phyloP scores from a whole-genome alignment of 805 yeast genomes.

The Teunomyces barrocoloradensis region DNA sequence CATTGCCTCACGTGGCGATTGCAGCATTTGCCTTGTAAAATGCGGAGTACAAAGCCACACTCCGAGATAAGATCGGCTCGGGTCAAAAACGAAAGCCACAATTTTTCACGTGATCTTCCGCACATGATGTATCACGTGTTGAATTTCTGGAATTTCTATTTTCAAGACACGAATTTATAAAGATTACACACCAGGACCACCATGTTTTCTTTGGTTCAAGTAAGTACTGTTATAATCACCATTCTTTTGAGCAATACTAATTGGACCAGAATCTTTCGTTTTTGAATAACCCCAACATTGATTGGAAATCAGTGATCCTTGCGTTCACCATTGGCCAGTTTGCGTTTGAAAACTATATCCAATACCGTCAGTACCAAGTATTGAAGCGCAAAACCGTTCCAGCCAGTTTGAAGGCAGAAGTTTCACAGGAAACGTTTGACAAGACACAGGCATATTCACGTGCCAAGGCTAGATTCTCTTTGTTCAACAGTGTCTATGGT shows the following conservation, averaged over 20 bases:
- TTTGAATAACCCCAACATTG: conserved; percentile 64
- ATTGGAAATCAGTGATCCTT: conserved; percentile 77
- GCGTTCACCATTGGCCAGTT: conserved; percentile 76
- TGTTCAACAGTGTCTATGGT: conserved; percentile 51
- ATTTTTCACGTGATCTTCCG: no score
- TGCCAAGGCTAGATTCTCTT: conserved; percentile 71
- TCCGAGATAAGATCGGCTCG: neutral
- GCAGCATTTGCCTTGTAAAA: neutral
- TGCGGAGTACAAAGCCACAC: conserved; percentile 2
- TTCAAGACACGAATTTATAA: no score
- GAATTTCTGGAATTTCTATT: no score
- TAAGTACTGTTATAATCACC: conserved; percentile 12
- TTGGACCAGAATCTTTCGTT: conserved; percentile 41
- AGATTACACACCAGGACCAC: no score
- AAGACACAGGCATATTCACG: conserved; percentile 77
- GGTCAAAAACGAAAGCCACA: neutral
- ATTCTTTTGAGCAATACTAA: neutral
- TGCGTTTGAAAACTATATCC: conserved; percentile 69
- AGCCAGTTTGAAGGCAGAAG: conserved; percentile 60
- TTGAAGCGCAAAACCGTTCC: conserved; percentile 59
- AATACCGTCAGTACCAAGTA: conserved; percentile 73
- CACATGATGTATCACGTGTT: no score
- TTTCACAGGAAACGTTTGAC: conserved; percentile 68
- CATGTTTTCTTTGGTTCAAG: conserved; percentile 27
- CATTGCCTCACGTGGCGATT: conserved; percentile 1